Percentiles rank a stretch among this genome's conserved stretches.
These are phyloP conservation scores for Tylopilus sp. DNA, from an alignment of 1,284 basidiomycete genomes.

Conservation along the genomic window DNA sequence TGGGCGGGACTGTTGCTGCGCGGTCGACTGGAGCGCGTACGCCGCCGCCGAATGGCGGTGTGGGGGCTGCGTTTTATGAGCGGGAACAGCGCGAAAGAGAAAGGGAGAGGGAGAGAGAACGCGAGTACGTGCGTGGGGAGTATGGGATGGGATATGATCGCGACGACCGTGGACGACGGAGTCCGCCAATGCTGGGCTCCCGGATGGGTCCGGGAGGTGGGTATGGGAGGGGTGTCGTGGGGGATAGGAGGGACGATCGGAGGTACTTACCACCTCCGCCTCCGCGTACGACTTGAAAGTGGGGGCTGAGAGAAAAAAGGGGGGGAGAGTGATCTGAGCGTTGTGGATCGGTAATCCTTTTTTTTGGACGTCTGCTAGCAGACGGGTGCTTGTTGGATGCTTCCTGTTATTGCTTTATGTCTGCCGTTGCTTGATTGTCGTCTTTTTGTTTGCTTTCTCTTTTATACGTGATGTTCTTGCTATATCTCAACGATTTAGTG, in stretches of 20 bases:
- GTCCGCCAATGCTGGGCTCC: slow-evolving; percentile 19
- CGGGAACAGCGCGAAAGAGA: slow-evolving; percentile 14
- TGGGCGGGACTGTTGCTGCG: slow-evolving; percentile 11
- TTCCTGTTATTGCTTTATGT: too few species aligned
- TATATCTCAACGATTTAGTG: too few species aligned
- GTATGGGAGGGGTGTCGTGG: slow-evolving; percentile 14
- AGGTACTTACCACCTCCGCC: slow-evolving; percentile 21
- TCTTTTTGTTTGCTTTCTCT: too few species aligned
- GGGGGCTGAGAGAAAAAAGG: too few species aligned
- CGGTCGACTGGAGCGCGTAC: slow-evolving; percentile 21
- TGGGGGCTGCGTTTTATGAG: slow-evolving; percentile 25
- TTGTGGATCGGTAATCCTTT: too few species aligned
- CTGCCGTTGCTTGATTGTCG: too few species aligned
- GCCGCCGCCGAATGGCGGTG: slow-evolving; percentile 14
- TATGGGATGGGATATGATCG: slow-evolving; percentile 25
- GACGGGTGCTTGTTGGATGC: not conserved
- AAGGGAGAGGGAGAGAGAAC: slow-evolving; percentile 12
- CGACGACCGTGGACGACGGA: slow-evolving; percentile 24
- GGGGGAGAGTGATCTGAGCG: not conserved
- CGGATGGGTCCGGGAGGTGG: slow-evolving; percentile 15
- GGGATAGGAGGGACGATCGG: slow-evolving; percentile 23
- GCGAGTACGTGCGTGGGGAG: slow-evolving; percentile 21
- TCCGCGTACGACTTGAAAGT: slow-evolving; percentile 10
- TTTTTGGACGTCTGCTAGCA: not conserved
- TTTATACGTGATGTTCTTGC: too few species aligned